A percentile compares a stretch with the other conserved stretches of the same genome.
These are phyloP conservation scores for Apiotrichum akiyoshidainum DNA, from an alignment of 1,284 basidiomycete genomes.

Conservation along the genomic window DNA sequence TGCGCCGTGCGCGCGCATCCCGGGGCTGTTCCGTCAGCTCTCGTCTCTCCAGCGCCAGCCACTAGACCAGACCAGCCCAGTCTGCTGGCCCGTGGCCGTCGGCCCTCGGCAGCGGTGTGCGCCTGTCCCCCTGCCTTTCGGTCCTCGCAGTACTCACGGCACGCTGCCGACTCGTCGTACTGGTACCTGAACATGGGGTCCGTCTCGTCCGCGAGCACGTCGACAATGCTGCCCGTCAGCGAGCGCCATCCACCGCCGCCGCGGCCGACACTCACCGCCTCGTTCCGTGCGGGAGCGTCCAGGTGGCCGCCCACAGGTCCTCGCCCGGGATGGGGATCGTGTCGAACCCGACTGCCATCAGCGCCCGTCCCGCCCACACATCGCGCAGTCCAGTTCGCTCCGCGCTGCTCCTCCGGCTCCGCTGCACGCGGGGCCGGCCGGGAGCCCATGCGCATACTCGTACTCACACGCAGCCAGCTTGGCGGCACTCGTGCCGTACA, in stretches of 20 bases:
- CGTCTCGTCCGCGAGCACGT: conserved; percentile 32
- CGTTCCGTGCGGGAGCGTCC: background rate
- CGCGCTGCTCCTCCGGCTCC: no score
- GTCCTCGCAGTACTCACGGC: conserved; percentile 27
- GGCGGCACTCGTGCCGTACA: conserved; percentile 29
- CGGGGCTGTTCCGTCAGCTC: background rate
- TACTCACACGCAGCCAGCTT: conserved; percentile 33
- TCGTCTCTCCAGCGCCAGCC: no score
- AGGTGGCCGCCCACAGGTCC: conserved; percentile 30
- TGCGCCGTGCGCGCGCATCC: background rate
- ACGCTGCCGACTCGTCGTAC: conserved; percentile 29
- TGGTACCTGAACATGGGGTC: conserved; percentile 31
- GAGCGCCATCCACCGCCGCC: no score
- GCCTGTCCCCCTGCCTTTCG: no score
- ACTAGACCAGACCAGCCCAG: no score
- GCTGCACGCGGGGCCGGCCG: no score
- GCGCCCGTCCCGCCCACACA: no score
- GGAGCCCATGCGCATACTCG: no score
- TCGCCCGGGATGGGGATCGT: conserved; percentile 31
- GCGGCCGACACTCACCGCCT: background rate
- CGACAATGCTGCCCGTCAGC: conserved; percentile 28
- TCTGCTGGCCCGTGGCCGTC: no score
- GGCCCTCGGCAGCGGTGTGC: no score
- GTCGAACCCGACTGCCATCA: conserved; percentile 15
- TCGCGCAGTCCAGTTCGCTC: no score